Evolutionary conservation across 192 early-diverging fungal genomes (phyloP).

Genomic region (Backusella morwellensis): DNA sequence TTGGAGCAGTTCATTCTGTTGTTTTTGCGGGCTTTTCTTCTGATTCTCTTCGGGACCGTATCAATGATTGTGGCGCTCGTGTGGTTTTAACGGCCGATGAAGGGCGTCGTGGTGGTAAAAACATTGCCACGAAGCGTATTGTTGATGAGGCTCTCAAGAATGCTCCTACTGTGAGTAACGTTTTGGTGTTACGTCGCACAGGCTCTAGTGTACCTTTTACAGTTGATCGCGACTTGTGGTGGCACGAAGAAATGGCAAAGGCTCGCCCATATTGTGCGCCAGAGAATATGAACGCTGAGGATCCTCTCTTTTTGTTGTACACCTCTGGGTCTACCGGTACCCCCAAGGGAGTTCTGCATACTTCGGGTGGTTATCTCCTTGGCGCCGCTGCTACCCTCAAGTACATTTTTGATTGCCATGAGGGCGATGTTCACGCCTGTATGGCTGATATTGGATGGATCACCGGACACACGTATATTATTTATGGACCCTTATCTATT

Average conservation of each 20-base stretch:
- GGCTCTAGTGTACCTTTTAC: constrained; percentile 75
- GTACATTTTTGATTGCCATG: constrained; percentile 93
- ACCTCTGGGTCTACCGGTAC: constrained; percentile 88
- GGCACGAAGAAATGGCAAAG: constrained; percentile 84
- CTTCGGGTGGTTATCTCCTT: constrained; percentile 90
- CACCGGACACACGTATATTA: constrained; percentile 86
- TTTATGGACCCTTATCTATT: constrained; percentile 87
- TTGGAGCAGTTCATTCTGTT: constrained; percentile 90
- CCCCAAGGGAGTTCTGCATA: constrained; percentile 93
- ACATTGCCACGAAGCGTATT: constrained; percentile 87
- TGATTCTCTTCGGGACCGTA: constrained; percentile 89
- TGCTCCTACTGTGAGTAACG: constrained; percentile 78
- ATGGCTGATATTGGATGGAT: constrained; percentile 95
- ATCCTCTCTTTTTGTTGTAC: constrained; percentile 94
- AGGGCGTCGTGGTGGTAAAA: constrained; percentile 87
- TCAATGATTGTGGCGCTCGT: constrained; percentile 76
- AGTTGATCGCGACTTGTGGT: constrained; percentile 83
- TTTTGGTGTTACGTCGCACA: constrained; percentile 90
- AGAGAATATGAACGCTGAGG: constrained; percentile 86
- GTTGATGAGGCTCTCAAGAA: constrained; percentile 84
- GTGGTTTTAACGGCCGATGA: constrained; percentile 93
- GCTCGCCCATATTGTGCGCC: constrained; percentile 86
- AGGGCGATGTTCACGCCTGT: constrained; percentile 86
- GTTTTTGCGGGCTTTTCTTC: constrained; percentile 98
- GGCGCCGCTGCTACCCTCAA: constrained; percentile 83